Percentiles rank a stretch among this genome's conserved stretches.
Evolutionary conservation across 176 grass and related monocot species (phyloP).

Genomic region (Phyllostachys edulis): DNA sequence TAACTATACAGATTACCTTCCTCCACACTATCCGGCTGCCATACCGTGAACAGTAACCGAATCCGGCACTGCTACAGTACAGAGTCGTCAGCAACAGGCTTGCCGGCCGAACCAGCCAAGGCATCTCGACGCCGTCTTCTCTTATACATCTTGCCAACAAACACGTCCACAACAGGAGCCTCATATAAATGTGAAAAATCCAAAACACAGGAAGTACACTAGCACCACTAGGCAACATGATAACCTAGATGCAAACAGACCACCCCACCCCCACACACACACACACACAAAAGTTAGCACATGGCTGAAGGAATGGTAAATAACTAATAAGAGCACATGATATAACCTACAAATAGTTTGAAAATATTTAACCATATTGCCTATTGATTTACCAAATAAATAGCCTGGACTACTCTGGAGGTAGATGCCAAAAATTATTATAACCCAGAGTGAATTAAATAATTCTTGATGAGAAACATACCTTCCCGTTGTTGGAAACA

Average conservation of each 20-base stretch:
- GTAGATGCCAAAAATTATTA: slow-evolving; percentile 11
- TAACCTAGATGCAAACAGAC: not conserved
- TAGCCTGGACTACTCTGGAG: not conserved
- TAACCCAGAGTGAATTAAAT: not conserved
- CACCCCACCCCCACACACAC: too few relatives aligned
- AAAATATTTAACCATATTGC: not conserved
- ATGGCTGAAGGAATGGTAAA: not conserved
- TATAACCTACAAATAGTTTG: slow-evolving; percentile 4
- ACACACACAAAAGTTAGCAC: too few relatives aligned
- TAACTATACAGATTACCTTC: too few relatives aligned
- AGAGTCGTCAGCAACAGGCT: too few relatives aligned
- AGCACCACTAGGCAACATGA: not conserved
- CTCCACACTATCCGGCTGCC: too few relatives aligned
- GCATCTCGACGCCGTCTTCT: too few relatives aligned
- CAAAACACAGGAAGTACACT: not conserved
- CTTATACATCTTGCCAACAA: too few relatives aligned
- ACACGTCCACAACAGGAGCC: not conserved
- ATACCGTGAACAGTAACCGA: too few relatives aligned
- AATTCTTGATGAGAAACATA: slow-evolving; percentile 30
- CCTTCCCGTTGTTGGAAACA: slow-evolving; percentile 99
- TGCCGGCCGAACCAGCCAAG: too few relatives aligned
- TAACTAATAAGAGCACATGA: not conserved
- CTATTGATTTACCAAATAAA: not conserved
- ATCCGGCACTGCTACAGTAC: too few relatives aligned
- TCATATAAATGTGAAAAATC: not conserved